phyloP scores from a whole-genome alignment of 1,284 basidiomycete genomes.

The Ceratobasidium sp. region DNA sequence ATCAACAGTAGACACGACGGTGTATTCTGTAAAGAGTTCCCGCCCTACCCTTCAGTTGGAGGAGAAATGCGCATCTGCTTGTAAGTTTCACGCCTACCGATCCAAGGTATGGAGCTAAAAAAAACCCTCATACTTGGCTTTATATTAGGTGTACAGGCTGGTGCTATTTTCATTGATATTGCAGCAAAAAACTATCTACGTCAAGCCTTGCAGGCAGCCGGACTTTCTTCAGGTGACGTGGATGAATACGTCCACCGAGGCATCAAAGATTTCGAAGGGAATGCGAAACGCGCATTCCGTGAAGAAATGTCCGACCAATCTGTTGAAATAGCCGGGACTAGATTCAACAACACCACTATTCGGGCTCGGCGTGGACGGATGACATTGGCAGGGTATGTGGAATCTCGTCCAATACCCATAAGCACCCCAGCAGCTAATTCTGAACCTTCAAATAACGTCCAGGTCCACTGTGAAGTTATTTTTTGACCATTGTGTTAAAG shows the following conservation, averaged over 20 bases:
- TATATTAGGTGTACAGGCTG: slow-evolving; percentile 30
- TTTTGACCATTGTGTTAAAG: slow-evolving; percentile 7
- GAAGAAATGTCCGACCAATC: not conserved
- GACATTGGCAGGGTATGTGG: slow-evolving; percentile 6
- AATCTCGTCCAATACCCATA: too few species aligned
- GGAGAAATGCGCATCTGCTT: slow-evolving; percentile 21
- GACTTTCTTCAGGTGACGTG: not conserved
- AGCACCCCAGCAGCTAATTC: not conserved
- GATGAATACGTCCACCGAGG: slow-evolving; percentile 15
- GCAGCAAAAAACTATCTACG: slow-evolving; percentile 4
- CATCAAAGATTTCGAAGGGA: slow-evolving; percentile 27
- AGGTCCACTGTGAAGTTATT: slow-evolving; percentile 11
- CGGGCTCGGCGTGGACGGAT: slow-evolving; percentile 28
- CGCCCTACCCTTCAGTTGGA: slow-evolving; percentile 13
- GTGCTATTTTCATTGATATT: slow-evolving; percentile 28
- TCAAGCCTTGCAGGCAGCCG: not conserved
- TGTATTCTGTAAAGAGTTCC: slow-evolving; percentile 33
- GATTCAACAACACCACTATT: slow-evolving; percentile 1
- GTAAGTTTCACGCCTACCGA: slow-evolving; percentile 4
- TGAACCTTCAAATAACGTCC: too few species aligned
- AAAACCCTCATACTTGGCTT: not conserved
- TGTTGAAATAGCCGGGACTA: not conserved
- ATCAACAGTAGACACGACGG: slow-evolving; percentile 42
- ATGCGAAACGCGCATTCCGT: slow-evolving; percentile 15
- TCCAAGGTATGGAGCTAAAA: not conserved